Evolutionary conservation across 805 yeast species (phyloP), one percentile per base, ranked within the genome.

Genomic region (Metschnikowia proteae): DNA sequence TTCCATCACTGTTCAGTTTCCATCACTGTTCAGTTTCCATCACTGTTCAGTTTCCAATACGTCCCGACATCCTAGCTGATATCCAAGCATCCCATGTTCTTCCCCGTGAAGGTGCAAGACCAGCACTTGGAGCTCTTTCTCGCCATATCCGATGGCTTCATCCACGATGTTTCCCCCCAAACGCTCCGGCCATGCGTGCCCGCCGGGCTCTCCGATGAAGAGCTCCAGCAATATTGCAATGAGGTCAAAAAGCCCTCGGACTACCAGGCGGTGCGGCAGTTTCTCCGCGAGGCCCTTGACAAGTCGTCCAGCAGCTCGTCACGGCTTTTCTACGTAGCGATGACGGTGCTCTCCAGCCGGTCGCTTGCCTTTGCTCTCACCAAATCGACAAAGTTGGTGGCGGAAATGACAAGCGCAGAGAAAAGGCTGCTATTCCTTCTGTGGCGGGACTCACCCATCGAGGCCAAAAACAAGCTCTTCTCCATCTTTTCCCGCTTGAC

Each of bases 371-470:
- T 70, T 3, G 54, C 60, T 0, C 53, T 70, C 32, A 67, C 76
- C n/a, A 59, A 58, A n/a, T 58, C 72, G 6, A 52, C 65, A 9
- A 71, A 67, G 25, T 58, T 65, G 27, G 46, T 73, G 5, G 54
- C 62, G 17, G 75, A 73, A 11, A 73, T 73, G 78, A 43, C 64
- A 5, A 13, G 50, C 9, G 51, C 51, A 2, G 71, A 76, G 52
- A 59, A 71, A 17, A 68, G 60, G 40, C 51, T 45, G 2, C 48
- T 76, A 13, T 52, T 79, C 29, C 47, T 43, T 4, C 49, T 65
- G 4, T 75, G 80, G 81, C 59, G 71, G 32, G 63, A 63, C 49
- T 74, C 81, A 6, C 71, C 71, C 2, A 22, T 78, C 22, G 47
- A 63, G 3, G 45, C 53, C 9, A 66, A 69, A 44, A 66, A 78